Evolutionary conservation across 495 filamentous ascomycete species (phyloP), one percentile per base, ranked within the genome.

Genomic region (Penicillium pancosmium): DNA sequence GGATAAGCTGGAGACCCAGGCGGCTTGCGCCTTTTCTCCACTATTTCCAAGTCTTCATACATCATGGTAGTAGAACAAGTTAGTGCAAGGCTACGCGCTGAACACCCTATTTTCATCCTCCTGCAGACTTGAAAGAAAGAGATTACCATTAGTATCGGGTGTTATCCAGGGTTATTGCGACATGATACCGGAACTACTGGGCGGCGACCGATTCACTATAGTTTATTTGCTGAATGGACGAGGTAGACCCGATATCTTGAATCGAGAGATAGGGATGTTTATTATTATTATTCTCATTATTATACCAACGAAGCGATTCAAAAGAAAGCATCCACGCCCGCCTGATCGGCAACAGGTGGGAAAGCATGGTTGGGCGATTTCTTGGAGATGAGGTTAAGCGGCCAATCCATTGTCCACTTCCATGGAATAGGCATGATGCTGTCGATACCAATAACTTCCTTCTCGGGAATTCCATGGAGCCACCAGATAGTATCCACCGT

Each of bases 361-460:
- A 12, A 38, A n/a, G 36, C 36, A 38, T 38, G 36, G 12, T 19
- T n/a, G 4, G 41, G 16, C 4, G 34, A 16, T 1, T 40, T 35
- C 23, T 50, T 23, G 6, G 62, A 53, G 8, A 65, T 31, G 1
- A 65, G n/a, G 9, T 35, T 57, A 35, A 75, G 50, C 3, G 78
- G 74, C 74, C 75, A 78, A 25, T 57, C 59, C 65, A 80, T 68
- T 21, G 69, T 54, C 27, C 64, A 69, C 35, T 69, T 64, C 78
- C 77, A 80, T 40, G 71, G 61, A 7, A 55, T 31, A 2, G 70
- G 68, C 25, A 80, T 47, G n/a, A 64, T 64, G 13, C 60, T 60
- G n/a, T 70, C 54, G 40, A 80, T 77, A 3, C 68, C 73, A 25
- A 62, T 56, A 5, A 78, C 65, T 52, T 80, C 77, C 57, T 68